These are phyloP conservation scores for Solanum ossicruentum DNA, from an alignment of 257 asterid species.

Conservation along the genomic window DNA sequence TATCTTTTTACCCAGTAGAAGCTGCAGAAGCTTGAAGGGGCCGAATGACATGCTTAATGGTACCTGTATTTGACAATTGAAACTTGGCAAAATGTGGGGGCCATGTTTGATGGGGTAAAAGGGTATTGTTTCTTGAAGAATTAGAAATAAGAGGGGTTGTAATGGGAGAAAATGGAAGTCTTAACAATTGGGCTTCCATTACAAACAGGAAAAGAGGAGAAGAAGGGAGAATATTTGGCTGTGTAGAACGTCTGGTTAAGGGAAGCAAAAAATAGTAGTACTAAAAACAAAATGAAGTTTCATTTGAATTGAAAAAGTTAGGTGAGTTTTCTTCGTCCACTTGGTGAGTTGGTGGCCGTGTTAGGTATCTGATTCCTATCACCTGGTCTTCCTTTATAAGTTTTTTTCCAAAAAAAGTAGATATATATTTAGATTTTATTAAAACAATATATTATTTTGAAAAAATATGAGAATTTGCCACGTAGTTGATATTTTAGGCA, in stretches of 20 bases:
- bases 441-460: too few species aligned
- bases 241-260: neutral
- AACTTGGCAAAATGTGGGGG: conserved; percentile 4
- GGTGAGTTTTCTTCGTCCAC: neutral
- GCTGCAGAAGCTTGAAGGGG: conserved; percentile 33
- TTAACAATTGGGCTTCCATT: conserved; percentile 50
- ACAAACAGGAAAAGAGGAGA: neutral
- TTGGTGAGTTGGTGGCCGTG: neutral
- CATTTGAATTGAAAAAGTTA: neutral
- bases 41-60: conserved; percentile 11
- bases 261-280: neutral
- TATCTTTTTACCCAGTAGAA: conserved; percentile 28
- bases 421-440: too few species aligned
- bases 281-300: neutral
- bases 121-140: conserved; percentile 7
- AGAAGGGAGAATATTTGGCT: neutral
- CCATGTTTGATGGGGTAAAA: conserved; percentile 2
- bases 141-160: conserved; percentile 2
- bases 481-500: too few species aligned
- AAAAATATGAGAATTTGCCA: too few species aligned
- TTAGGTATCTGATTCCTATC: neutral
- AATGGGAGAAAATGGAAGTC: conserved; percentile 20
- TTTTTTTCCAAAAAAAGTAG: too few species aligned
- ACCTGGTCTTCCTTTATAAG: neutral
- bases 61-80: conserved; percentile 11